Evolutionary conservation across 768 basidiomycete genomes (phyloP), one percentile per base, ranked within the genome.

Genomic region (Lactarius akahatsu): DNA sequence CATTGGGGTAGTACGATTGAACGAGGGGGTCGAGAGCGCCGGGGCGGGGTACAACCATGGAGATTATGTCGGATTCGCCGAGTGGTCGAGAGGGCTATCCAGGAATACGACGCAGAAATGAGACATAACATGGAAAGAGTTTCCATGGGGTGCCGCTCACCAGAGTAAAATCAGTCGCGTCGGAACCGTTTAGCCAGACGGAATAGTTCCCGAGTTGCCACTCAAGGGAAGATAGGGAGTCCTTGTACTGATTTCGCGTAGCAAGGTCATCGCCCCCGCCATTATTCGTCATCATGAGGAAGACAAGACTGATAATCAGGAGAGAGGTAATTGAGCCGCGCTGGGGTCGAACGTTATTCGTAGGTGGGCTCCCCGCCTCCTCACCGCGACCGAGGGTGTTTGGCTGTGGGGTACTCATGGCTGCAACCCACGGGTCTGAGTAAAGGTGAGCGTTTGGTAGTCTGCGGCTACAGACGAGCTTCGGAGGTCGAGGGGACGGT

Each of bases 201-300:
- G 88, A 87, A 71, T 84, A 93, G 74, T 92, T 91, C n/a, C 82
- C 82, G 15, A 87, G 75, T 67, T 90, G 85, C 72, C 83, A 79
- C 38, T 80, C 80, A 66, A 92, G 74, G 8, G 80, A 80, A 36
- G 80, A 77, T 5, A 93, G 72, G n/a, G 85, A 78, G 68, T 91
- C 84, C 72, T 89, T 81, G 74, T 89, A 90, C 64, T 86, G 85
- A 70, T 83, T 85, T 65, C 85, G 79, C 18, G 83, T 82, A 5
- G 86, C 77, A 65, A 83, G 84, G 72, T 90, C 88, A 71, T 91
- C 90, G 8, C 84, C 82, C 11, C 45, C 13, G 66, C 82, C 87
- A 66, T 88, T 86, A 71, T 86, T 91, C 57, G 88, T 90, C 75
- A 93, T 83, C 84, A 93, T 82, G 76, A 89, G 92, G 32, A 93